Base-by-base conservation (phyloP, 164 flowering plant species). In the Aristolochia contorta region DNA sequence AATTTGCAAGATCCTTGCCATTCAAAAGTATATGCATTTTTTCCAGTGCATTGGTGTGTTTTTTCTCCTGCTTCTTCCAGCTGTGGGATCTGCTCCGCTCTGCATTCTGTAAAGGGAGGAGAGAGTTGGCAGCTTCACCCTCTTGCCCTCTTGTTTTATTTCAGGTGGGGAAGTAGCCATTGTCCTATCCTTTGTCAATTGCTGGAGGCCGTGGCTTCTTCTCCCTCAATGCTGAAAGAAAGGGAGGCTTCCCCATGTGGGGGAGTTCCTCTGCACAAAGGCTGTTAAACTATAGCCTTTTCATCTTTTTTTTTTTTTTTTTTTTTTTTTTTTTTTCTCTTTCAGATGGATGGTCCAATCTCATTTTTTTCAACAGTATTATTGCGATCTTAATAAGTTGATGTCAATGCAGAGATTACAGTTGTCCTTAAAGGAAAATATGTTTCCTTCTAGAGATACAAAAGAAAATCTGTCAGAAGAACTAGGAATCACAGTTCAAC, bases 381-480 rank as follows among this genome's bases (percentile, higher is more conserved):
- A 37, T 37, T 4, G 1, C 7, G 13, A 23, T 3, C 27, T 27
- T 22, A 13, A 22, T 10, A 22, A 53, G 30, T 22, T 53, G 16
- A 22, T 23, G 70, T 27, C 60, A 64, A 24, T 80, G 75, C 91
- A 91, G 97, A 80, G 75, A 63, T 83, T 91, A 16, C 27, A 43
- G 58, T 63, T 71, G 55, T 69, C 84, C 46, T 86, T 86, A 56
- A 76, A 67, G 59, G 78, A 79, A 65, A 84, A 81, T 70, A 81
- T 76, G 61, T 88, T 79, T 66, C 97, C 98, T 18, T 76, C 80
- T 14, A 76, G 76, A 53, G 68, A 72, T 22, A 72, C 72, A 20
- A 86, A 72, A 64, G 85, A 84, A 57, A 77, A 70, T 50, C 59
- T 89, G 64, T 88, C 87, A 12, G 50, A 70, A 58, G 92, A 85